phyloP scores from a whole-genome alignment of 2,329 filamentous ascomycete species.

The Epichloe sibirici region DNA sequence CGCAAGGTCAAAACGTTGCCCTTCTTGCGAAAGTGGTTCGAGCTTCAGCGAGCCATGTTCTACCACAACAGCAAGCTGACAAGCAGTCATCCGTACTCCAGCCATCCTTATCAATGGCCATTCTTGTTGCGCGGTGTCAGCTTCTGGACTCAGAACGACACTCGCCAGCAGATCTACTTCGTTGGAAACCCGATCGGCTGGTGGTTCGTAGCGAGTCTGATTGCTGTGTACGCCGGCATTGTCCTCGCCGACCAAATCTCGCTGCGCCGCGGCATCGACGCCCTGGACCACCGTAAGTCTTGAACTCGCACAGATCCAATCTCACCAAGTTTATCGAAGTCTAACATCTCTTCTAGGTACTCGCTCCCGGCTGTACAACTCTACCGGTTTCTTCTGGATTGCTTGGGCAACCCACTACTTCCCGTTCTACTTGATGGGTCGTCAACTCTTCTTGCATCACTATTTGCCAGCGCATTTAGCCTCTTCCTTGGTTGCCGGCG shows the following conservation, averaged over 20 bases:
- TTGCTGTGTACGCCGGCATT: conserved; percentile 89
- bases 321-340: neutral
- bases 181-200: conserved; percentile 92
- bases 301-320: no score
- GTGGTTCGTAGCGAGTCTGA: conserved; percentile 87
- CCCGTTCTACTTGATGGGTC: conserved; percentile 96
- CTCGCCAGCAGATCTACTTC: conserved; percentile 96
- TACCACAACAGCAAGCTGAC: conserved; percentile 98
- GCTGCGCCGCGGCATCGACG: conserved; percentile 82
- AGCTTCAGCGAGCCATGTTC: conserved; percentile 97
- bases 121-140: conserved; percentile 94
- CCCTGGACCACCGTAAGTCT: conserved; percentile 78
- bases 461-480: conserved; percentile 92
- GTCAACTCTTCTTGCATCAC: conserved; percentile 95
- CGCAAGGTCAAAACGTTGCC: conserved; percentile 72
- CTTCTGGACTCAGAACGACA: conserved; percentile 97
- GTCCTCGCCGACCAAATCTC: conserved; percentile 88
- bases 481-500: conserved; percentile 78
- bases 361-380: conserved; percentile 91
- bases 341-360: conserved; percentile 48
- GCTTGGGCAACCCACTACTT: conserved; percentile 96
- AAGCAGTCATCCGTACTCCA: conserved; percentile 91
- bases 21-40: conserved; percentile 90
- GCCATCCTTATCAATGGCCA: conserved; percentile 92
- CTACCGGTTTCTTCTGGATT: conserved; percentile 97